Percentiles rank a stretch among this genome's conserved stretches.
Conservation (phyloP, 495 filamentous ascomycete species). For the Patellaria atrata region DNA sequence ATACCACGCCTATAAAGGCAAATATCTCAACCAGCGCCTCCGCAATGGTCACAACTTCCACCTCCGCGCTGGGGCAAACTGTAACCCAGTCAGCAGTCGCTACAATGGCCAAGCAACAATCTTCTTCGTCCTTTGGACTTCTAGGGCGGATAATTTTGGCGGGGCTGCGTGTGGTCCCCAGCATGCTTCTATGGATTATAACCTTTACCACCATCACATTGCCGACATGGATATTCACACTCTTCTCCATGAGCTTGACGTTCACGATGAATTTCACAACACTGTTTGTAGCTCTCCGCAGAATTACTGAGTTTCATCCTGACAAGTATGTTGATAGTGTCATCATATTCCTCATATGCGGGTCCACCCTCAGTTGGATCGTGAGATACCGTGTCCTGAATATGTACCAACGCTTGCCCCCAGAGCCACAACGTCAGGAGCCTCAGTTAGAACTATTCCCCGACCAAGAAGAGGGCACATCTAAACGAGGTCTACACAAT, state of each 20-base stretch:
- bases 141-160: conserved; percentile 29
- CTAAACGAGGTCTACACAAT: conserved; percentile 79
- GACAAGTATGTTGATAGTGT: conserved; percentile 23
- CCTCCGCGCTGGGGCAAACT: neutral
- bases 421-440: conserved; percentile 90
- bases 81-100: neutral
- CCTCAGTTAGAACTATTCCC: conserved; percentile 90
- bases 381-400: conserved; percentile 88
- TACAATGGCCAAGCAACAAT: conserved; percentile 3
- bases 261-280: conserved; percentile 98
- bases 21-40: conserved; percentile 7
- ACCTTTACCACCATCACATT: conserved; percentile 78
- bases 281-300: conserved; percentile 47
- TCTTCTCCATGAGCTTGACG: conserved; percentile 90
- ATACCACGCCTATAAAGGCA: too few relatives aligned
- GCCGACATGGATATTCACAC: conserved; percentile 77
- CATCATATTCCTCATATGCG: conserved; percentile 59
- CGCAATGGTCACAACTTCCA: neutral
- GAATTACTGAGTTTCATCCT: conserved; percentile 2
- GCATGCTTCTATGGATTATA: conserved; percentile 64
- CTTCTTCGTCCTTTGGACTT: conserved; percentile 21
- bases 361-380: conserved; percentile 78
- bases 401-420: conserved; percentile 85
- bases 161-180: conserved; percentile 51
- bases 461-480: conserved; percentile 75